A percentile compares a stretch with the other conserved stretches of the same genome.
These are phyloP conservation scores for Diplogelasinospora grovesii DNA, from an alignment of 495 filamentous ascomycete genomes.

Conservation along the genomic window DNA sequence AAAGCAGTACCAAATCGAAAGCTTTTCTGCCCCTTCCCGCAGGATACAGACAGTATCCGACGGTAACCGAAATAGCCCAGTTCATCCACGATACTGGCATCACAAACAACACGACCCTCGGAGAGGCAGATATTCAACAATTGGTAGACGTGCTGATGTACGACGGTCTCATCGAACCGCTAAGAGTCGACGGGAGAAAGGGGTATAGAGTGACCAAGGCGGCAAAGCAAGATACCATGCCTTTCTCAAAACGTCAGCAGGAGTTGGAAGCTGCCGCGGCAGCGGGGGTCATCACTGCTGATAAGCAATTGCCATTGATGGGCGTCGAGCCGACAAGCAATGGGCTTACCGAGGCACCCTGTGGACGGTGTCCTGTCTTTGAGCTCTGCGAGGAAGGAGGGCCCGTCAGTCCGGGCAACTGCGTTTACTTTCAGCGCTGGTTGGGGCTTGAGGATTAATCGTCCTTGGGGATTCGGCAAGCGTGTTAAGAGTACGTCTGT, in stretches of 20 bases:
- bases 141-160: constrained; percentile 79
- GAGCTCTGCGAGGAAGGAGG: constrained; percentile 82
- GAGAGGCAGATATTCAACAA: constrained; percentile 66
- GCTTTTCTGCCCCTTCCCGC: constrained; percentile 58
- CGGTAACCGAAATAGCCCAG: constrained; percentile 60
- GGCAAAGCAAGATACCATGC: constrained; percentile 31
- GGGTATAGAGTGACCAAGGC: constrained; percentile 47
- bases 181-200: constrained; percentile 34
- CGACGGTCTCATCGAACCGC: constrained; percentile 67
- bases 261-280: constrained; percentile 36
- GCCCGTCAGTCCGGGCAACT: constrained; percentile 79
- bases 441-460: constrained; percentile 35
- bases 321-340: constrained; percentile 38
- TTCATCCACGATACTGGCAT: constrained; percentile 61
- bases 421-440: constrained; percentile 87
- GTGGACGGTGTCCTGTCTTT: constrained; percentile 91
- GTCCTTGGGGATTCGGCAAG: neutral
- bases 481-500: no score
- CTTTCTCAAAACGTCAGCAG: constrained; percentile 26
- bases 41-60: constrained; percentile 68
- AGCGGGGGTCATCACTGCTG: constrained; percentile 22
- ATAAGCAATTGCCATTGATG: constrained; percentile 11
- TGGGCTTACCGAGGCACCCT: constrained; percentile 81
- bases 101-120: constrained; percentile 55
- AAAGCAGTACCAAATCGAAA: constrained; percentile 14